phyloP scores from a whole-genome alignment of 164 flowering plant genomes.

The Protea cynaroides region DNA sequence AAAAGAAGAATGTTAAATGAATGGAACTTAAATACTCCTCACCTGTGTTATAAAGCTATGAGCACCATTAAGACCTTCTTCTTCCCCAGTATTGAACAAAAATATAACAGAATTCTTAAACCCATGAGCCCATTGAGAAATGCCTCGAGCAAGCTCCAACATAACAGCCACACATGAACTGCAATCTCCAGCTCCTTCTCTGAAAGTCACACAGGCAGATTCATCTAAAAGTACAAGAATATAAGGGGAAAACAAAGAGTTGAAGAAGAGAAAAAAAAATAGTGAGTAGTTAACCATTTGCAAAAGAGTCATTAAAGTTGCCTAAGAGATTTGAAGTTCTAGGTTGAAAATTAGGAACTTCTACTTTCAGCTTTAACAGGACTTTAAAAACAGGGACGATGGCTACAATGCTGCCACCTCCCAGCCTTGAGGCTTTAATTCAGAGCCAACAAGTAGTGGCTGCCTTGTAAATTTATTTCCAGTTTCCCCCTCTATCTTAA shows the following conservation, averaged over 20 bases:
- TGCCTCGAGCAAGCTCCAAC: constrained; percentile 91
- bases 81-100: constrained; percentile 93
- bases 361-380: too few relatives aligned
- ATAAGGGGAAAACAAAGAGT: neutral
- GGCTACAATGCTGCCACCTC: too few relatives aligned
- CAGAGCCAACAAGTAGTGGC: too few relatives aligned
- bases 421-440: too few relatives aligned
- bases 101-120: constrained; percentile 78
- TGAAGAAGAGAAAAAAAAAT: too few relatives aligned
- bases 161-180: constrained; percentile 94
- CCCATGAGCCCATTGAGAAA: constrained; percentile 97
- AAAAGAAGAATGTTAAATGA: neutral
- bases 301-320: too few relatives aligned
- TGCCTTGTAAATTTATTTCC: too few relatives aligned
- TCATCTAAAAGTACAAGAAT: neutral
- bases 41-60: constrained; percentile 99
- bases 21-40: constrained; percentile 6
- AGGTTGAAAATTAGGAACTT: neutral
- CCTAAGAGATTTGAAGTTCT: neutral
- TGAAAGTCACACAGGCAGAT: constrained; percentile 20
- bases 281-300: too few relatives aligned
- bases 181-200: constrained; percentile 98
- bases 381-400: too few relatives aligned
- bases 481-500: too few relatives aligned
- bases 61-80: constrained; percentile 97